Conservation (phyloP, 768 basidiomycete species). For the Amanita molliuscula region DNA sequence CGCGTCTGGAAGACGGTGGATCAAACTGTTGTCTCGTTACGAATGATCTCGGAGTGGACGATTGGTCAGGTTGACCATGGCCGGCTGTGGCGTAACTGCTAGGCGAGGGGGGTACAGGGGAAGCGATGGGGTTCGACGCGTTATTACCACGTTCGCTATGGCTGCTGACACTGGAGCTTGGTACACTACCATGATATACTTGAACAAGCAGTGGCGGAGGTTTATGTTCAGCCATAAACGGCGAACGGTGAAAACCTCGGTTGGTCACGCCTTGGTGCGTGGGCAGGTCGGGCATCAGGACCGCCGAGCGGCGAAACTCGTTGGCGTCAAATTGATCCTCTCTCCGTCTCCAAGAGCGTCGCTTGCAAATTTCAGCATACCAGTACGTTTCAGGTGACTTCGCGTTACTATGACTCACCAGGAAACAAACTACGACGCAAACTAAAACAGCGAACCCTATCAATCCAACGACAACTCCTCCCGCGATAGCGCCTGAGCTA, state of each 20-base stretch:
- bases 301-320: constrained; percentile 57
- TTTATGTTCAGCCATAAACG: constrained; percentile 53
- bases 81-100: neutral
- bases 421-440: neutral
- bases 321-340: constrained; percentile 39
- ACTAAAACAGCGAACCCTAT: neutral
- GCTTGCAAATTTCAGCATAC: neutral
- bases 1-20: neutral
- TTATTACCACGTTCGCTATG: neutral
- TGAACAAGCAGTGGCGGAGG: constrained; percentile 10
- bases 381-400: neutral
- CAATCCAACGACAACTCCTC: constrained; percentile 4
- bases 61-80: neutral
- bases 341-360: constrained; percentile 16
- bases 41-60: neutral
- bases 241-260: constrained; percentile 39
- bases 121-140: neutral
- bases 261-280: constrained; percentile 20
- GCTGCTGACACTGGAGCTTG: neutral
- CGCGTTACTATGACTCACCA: neutral
- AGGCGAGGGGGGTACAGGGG: neutral
- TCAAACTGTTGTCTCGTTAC: neutral
- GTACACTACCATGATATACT: neutral
- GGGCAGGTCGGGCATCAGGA: constrained; percentile 40
- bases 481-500: neutral